Percentiles rank a stretch among this genome's conserved stretches.
phyloP scores from a whole-genome alignment of 1,284 basidiomycete genomes.

The Amylostereum areolatum region DNA sequence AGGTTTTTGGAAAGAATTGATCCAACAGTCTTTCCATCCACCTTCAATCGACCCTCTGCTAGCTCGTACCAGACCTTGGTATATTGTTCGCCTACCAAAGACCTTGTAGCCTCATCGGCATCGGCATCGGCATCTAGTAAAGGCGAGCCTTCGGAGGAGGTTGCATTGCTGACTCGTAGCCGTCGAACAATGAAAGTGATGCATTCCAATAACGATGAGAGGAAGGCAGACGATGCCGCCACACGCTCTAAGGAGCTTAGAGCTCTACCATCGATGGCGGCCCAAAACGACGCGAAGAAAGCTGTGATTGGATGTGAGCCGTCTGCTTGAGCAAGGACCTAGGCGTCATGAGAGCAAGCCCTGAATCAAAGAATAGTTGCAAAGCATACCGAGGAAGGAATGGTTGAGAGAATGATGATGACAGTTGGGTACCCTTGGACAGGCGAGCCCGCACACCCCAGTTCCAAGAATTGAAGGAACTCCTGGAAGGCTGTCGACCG shows the following conservation, averaged over 20 bases:
- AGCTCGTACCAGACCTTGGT: conserved; percentile 46
- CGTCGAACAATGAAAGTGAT: conserved; percentile 50
- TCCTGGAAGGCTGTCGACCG: conserved; percentile 54
- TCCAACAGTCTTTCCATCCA: conserved; percentile 40
- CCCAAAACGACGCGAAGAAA: conserved; percentile 73
- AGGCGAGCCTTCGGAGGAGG: conserved; percentile 11
- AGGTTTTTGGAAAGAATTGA: conserved; percentile 39
- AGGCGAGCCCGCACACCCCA: conserved; percentile 74
- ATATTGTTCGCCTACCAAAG: conserved; percentile 41
- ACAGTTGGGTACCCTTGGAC: conserved; percentile 72
- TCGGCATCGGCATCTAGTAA: conserved; percentile 6
- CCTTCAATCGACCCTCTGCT: conserved; percentile 32
- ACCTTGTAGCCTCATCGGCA: conserved; percentile 15
- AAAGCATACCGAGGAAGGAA: conserved; percentile 53
- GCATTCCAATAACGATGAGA: conserved; percentile 68
- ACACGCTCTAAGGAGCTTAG: conserved; percentile 48
- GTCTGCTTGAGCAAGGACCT: conserved; percentile 26
- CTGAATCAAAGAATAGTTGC: conserved; percentile 12
- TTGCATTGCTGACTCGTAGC: conserved; percentile 16
- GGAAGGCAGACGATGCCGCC: conserved; percentile 52
- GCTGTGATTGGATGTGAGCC: conserved; percentile 4
- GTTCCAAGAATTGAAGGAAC: conserved; percentile 69
- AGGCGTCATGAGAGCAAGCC: conserved; percentile 6
- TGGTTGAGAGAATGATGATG: conserved; percentile 72
- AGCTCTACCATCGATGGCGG: conserved; percentile 62